These are phyloP conservation scores for Diaporthe humulicola DNA, from an alignment of 2,329 filamentous ascomycete genomes.

Conservation along the genomic window DNA sequence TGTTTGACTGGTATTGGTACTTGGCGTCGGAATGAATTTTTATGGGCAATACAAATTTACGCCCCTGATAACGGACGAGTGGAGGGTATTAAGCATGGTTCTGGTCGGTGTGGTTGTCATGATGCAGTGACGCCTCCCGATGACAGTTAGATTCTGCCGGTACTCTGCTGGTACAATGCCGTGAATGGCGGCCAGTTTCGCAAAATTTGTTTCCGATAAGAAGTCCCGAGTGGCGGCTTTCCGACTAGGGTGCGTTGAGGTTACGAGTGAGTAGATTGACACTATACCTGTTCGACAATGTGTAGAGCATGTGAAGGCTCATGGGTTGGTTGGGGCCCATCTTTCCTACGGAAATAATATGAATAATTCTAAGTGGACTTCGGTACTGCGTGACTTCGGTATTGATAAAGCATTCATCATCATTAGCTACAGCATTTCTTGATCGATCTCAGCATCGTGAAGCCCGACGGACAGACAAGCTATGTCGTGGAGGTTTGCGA, in stretches of 20 bases:
- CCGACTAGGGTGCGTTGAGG: neutral
- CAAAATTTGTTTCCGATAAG: neutral
- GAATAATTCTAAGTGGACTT: no score
- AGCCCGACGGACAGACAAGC: neutral
- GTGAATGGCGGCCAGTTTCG: neutral
- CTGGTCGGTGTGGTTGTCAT: neutral
- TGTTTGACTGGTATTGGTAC: neutral
- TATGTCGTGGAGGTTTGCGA: neutral
- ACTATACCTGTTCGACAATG: neutral
- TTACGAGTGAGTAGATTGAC: neutral
- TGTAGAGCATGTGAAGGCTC: neutral
- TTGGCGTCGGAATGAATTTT: neutral
- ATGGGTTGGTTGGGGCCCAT: neutral
- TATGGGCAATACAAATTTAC: neutral
- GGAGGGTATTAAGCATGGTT: neutral
- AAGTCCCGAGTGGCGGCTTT: neutral
- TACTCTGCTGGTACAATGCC: neutral
- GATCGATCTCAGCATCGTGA: neutral
- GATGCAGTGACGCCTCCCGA: constrained; percentile 5
- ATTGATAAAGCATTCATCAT: neutral
- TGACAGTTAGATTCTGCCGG: constrained; percentile 9
- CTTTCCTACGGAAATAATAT: no score
- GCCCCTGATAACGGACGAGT: constrained; percentile 7
- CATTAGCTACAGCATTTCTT: neutral
- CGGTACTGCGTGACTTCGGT: neutral